phyloP scores from a whole-genome alignment of 2,329 filamentous ascomycete genomes.

The Stachybotrys elegans region DNA sequence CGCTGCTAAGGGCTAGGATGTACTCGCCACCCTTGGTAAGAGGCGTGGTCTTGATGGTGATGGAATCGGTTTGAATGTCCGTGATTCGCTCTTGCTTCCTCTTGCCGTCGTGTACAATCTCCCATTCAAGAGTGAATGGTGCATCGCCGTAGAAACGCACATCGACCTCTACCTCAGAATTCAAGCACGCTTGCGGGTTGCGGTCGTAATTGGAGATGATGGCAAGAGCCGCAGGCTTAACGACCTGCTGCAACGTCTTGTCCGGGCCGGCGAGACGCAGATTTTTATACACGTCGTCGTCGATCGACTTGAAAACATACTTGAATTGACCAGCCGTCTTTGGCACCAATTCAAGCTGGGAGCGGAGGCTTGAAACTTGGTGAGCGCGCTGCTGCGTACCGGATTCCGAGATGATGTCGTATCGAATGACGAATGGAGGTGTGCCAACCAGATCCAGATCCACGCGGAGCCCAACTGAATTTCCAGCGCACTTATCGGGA shows the following conservation, averaged over 20 bases:
- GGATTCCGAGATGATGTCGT: constrained; percentile 64
- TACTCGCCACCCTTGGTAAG: constrained; percentile 85
- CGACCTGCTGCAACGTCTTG: constrained; percentile 74
- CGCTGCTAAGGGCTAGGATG: constrained; percentile 74
- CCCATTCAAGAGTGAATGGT: constrained; percentile 88
- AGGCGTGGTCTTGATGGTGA: constrained; percentile 69
- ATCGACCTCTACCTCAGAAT: constrained; percentile 70
- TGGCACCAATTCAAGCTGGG: constrained; percentile 81
- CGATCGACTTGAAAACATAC: constrained; percentile 77
- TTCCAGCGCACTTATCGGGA: constrained; percentile 91
- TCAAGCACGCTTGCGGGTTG: constrained; percentile 69
- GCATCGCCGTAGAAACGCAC: constrained; percentile 74
- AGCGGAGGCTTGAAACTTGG: constrained; percentile 64
- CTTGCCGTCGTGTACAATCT: constrained; percentile 84
- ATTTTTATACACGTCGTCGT: constrained; percentile 74
- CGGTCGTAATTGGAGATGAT: constrained; percentile 54
- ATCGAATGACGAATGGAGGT: constrained; percentile 81
- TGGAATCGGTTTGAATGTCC: constrained; percentile 56
- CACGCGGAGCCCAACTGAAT: constrained; percentile 83
- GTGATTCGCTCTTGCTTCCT: constrained; percentile 63
- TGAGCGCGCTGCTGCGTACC: constrained; percentile 50
- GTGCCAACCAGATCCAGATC: constrained; percentile 88
- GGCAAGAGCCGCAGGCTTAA: constrained; percentile 87
- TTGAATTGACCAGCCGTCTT: constrained; percentile 76
- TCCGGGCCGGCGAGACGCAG: constrained; percentile 56